These are phyloP conservation scores for Pichia occidentalis DNA, from an alignment of 805 yeast species.

Conservation along the genomic window DNA sequence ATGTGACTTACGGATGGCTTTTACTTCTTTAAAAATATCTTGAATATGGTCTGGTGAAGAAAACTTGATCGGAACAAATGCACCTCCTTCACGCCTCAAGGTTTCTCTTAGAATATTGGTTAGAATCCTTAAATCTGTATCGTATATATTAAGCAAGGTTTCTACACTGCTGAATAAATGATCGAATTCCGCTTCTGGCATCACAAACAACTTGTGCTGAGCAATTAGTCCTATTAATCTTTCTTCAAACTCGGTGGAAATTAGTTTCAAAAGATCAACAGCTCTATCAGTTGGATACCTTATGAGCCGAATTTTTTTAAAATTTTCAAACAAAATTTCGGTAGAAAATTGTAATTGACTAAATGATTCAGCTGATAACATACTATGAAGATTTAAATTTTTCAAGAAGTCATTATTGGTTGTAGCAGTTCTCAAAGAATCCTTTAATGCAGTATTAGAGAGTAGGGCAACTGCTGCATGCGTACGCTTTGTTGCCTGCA, in stretches of 20 bases:
- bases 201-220: slow-evolving; percentile 37
- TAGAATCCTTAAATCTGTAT: slow-evolving; percentile 55
- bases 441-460: slow-evolving; percentile 63
- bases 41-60: slow-evolving; percentile 30
- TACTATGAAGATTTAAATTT: slow-evolving; percentile 62
- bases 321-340: slow-evolving; percentile 46
- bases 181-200: slow-evolving; percentile 37
- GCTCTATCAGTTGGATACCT: slow-evolving; percentile 62
- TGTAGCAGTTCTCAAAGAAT: slow-evolving; percentile 43
- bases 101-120: slow-evolving; percentile 66
- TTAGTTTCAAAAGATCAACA: slow-evolving; percentile 55
- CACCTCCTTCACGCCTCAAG: slow-evolving; percentile 65
- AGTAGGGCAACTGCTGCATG: slow-evolving; percentile 70
- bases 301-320: slow-evolving; percentile 55
- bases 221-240: slow-evolving; percentile 37
- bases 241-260: slow-evolving; percentile 49
- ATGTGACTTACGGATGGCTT: background rate
- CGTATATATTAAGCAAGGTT: slow-evolving; percentile 44
- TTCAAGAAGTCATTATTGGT: slow-evolving; percentile 57
- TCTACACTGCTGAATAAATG: slow-evolving; percentile 25
- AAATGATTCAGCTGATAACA: slow-evolving; percentile 43
- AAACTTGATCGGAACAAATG: slow-evolving; percentile 58
- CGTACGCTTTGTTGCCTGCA: slow-evolving; percentile 67
- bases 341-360: slow-evolving; percentile 40
- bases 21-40: background rate